Conservation (phyloP, 306 rosid genomes). For the Cicer arietinum region DNA sequence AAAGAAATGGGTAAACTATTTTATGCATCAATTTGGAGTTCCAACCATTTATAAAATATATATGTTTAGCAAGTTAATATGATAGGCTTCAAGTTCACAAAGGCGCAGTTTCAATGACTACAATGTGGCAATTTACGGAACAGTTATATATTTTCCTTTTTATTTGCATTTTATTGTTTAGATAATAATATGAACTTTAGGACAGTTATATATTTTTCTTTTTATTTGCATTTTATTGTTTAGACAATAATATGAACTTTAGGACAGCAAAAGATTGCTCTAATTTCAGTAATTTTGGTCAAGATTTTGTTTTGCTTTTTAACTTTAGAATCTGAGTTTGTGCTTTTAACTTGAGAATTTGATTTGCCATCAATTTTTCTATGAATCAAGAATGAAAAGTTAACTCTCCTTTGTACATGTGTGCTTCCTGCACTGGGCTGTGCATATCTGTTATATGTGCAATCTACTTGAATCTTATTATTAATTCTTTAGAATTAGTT, state of each 20-base stretch:
- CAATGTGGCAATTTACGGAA: not conserved
- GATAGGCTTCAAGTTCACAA: not conserved
- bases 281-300: no score
- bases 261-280: no score
- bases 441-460: not conserved
- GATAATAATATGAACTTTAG: no score
- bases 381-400: conserved; percentile 7
- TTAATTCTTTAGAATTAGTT: no score
- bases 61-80: conserved; percentile 9
- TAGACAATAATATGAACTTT: no score
- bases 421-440: not conserved
- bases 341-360: not conserved
- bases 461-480: no score
- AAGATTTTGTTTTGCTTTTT: conserved; percentile 34
- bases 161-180: no score
- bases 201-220: no score
- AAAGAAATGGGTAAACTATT: conserved; percentile 10
- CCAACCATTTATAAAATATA: conserved; percentile 16
- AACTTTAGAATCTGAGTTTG: not conserved
- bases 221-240: no score
- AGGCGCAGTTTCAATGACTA: not conserved
- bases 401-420: not conserved
- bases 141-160: not conserved
- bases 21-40: conserved; percentile 1
- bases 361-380: not conserved